Evolutionary conservation across 345 rosid genomes (phyloP).

Genomic region (Aurinia saxatilis): DNA sequence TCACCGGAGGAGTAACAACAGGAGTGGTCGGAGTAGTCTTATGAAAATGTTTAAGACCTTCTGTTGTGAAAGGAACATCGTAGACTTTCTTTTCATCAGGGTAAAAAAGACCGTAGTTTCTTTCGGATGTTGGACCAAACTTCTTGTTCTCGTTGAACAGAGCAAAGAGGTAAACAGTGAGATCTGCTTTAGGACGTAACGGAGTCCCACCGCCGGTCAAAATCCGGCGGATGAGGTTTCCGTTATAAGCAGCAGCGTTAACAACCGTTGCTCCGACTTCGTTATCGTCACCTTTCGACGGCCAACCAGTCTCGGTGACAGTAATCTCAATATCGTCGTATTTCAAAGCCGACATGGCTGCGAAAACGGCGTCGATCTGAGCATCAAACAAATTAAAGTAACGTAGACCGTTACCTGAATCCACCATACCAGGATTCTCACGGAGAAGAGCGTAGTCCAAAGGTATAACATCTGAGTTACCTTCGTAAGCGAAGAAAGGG

Average conservation of each 20-base stretch:
- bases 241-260: conserved; percentile 88
- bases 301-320: conserved; percentile 97
- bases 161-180: conserved; percentile 85
- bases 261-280: conserved; percentile 63
- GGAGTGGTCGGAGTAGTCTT: conserved; percentile 28
- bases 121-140: conserved; percentile 75
- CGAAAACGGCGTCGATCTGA: conserved; percentile 93
- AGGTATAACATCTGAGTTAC: conserved; percentile 85
- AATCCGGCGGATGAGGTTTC: conserved; percentile 72
- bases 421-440: conserved; percentile 89
- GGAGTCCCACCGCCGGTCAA: conserved; percentile 91
- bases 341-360: conserved; percentile 74
- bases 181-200: conserved; percentile 63
- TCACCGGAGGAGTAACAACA: conserved; percentile 25
- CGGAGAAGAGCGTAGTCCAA: conserved; percentile 79
- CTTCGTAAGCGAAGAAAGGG: conserved; percentile 90
- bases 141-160: conserved; percentile 86
- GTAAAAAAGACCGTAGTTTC: conserved; percentile 88
- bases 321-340: conserved; percentile 60
- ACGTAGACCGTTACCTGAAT: conserved; percentile 68
- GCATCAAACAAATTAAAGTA: conserved; percentile 92
- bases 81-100: conserved; percentile 77
- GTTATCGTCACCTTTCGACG: conserved; percentile 71
- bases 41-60: conserved; percentile 49
- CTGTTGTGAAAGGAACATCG: conserved; percentile 58